Conservation (phyloP, 208 protist genomes). For the Leishmania martiniquensis region DNA sequence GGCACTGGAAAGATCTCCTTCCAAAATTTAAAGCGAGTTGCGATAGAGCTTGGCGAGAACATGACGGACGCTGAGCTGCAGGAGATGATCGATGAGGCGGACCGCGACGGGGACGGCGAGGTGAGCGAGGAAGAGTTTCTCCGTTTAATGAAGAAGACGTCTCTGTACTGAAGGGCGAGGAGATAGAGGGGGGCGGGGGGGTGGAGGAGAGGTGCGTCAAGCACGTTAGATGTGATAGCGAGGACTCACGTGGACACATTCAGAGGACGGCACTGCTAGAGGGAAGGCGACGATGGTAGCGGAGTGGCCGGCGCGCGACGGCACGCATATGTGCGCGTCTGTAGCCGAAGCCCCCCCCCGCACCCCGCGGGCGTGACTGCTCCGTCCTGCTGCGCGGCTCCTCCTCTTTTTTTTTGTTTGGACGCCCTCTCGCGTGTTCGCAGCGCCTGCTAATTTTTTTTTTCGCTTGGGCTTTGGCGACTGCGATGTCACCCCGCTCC, state of each 20-base stretch:
- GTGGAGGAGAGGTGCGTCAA: too few relatives aligned
- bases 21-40: constrained; percentile 96
- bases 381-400: too few relatives aligned
- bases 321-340: background rate
- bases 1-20: constrained; percentile 96
- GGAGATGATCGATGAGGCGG: constrained; percentile 98
- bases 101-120: constrained; percentile 96
- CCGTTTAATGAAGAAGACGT: constrained; percentile 96
- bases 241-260: background rate
- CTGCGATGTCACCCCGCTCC: too few relatives aligned
- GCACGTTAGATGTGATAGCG: too few relatives aligned
- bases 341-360: too few relatives aligned
- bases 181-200: background rate
- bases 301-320: background rate
- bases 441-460: too few relatives aligned
- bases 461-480: too few relatives aligned
- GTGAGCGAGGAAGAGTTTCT: constrained; percentile 96
- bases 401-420: too few relatives aligned
- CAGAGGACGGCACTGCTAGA: background rate
- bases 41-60: constrained; percentile 96
- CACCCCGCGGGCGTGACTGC: too few relatives aligned
- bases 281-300: background rate
- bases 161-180: constrained; percentile 60
- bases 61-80: constrained; percentile 97
- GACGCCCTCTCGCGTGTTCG: too few relatives aligned